Conservation (phyloP, 2,329 filamentous ascomycete species). For the Verticillium longisporum region DNA sequence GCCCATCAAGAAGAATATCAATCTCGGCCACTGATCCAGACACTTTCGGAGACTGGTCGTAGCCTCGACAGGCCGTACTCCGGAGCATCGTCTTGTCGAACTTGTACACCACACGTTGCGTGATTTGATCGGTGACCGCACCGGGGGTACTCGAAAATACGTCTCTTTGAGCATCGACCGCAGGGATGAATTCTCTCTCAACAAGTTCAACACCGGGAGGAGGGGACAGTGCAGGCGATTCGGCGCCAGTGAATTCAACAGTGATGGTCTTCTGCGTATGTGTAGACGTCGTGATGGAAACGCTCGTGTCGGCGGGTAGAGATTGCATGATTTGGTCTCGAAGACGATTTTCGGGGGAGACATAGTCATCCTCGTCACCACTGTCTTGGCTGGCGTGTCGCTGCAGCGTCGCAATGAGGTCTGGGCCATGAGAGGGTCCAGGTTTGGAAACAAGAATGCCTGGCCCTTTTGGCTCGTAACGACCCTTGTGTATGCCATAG, state of each 20-base stretch:
- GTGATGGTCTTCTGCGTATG: slow-evolving; percentile 57
- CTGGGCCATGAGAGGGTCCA: slow-evolving; percentile 14
- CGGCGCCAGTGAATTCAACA: slow-evolving; percentile 51
- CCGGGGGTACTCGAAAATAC: slow-evolving; percentile 10
- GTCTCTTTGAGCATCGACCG: slow-evolving; percentile 21
- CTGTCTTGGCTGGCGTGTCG: slow-evolving; percentile 20
- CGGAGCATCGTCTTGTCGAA: slow-evolving; percentile 45
- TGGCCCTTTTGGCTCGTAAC: slow-evolving; percentile 12
- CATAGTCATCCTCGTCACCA: slow-evolving; percentile 1
- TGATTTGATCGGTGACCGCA: slow-evolving; percentile 19
- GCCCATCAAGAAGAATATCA: slow-evolving; percentile 13
- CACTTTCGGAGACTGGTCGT: slow-evolving; percentile 21
- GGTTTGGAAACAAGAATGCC: slow-evolving; percentile 15
- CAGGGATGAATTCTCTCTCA: slow-evolving; percentile 42
- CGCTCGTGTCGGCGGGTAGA: slow-evolving; percentile 47
- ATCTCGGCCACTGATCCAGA: slow-evolving; percentile 19
- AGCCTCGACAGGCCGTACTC: slow-evolving; percentile 28
- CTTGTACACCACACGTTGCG: slow-evolving; percentile 53
- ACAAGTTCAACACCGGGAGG: slow-evolving; percentile 54
- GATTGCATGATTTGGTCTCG: slow-evolving; percentile 49
- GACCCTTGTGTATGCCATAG: slow-evolving; percentile 20
- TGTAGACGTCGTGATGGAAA: slow-evolving; percentile 53
- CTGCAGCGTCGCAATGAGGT: slow-evolving; percentile 28
- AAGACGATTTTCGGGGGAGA: slow-evolving; percentile 38
- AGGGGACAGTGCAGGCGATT: slow-evolving; percentile 42